Conservation (phyloP, 106 monocot species). For the Dendrobium nobile region DNA sequence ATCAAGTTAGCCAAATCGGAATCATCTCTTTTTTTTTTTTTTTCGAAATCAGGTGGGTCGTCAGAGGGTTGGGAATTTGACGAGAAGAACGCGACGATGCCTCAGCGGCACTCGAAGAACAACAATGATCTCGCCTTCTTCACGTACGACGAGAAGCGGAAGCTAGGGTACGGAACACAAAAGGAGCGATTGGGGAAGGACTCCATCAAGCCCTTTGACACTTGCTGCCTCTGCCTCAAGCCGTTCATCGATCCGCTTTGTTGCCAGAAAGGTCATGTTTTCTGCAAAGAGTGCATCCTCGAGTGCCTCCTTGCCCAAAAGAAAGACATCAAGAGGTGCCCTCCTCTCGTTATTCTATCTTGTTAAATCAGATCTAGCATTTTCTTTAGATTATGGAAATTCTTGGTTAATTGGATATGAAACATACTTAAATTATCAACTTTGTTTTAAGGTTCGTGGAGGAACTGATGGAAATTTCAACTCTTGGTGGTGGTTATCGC, state of each 20-base stretch:
- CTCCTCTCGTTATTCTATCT: background rate
- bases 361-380: background rate
- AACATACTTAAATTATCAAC: background rate
- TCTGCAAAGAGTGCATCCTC: constrained; percentile 96
- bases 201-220: constrained; percentile 95
- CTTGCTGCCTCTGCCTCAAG: constrained; percentile 85
- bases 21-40: too few relatives aligned
- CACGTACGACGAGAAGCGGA: constrained; percentile 94
- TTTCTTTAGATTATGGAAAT: background rate
- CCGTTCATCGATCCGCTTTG: constrained; percentile 72
- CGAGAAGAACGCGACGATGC: constrained; percentile 41
- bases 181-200: constrained; percentile 85
- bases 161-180: constrained; percentile 95
- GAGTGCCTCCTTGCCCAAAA: constrained; percentile 95
- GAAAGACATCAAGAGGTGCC: constrained; percentile 86
- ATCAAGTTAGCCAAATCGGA: too few relatives aligned
- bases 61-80: background rate
- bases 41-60: too few relatives aligned
- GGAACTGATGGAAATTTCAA: background rate
- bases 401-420: background rate
- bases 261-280: constrained; percentile 84
- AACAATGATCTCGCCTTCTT: constrained; percentile 98
- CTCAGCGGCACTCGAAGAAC: constrained; percentile 98
- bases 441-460: background rate
- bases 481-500: background rate